These are phyloP conservation scores for Xylariaceae sp. DNA, from an alignment of 2,329 filamentous ascomycete species.

Conservation along the genomic window DNA sequence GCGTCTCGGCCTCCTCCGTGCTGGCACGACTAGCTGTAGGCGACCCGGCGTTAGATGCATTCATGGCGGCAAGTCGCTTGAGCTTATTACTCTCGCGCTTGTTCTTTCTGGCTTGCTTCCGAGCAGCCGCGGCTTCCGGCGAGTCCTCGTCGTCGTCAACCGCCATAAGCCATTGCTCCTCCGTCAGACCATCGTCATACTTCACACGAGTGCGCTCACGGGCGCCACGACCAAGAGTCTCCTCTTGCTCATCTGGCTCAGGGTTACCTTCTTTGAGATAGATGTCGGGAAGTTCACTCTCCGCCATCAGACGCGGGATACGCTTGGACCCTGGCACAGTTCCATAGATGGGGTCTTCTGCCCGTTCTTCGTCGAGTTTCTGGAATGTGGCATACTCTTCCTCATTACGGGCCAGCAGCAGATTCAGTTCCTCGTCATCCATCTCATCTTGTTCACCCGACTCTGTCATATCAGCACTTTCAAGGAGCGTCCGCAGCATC, in stretches of 20 bases:
- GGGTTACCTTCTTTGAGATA: slow-evolving; percentile 85
- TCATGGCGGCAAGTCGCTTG: slow-evolving; percentile 44
- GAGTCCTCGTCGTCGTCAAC: slow-evolving; percentile 95
- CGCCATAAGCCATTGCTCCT: slow-evolving; percentile 98
- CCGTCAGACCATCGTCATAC: slow-evolving; percentile 95
- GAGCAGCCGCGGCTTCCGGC: slow-evolving; percentile 85
- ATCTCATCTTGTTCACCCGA: slow-evolving; percentile 83
- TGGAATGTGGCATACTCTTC: slow-evolving; percentile 75
- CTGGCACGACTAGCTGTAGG: slow-evolving; percentile 75
- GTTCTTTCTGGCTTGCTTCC: slow-evolving; percentile 81
- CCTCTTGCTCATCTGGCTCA: slow-evolving; percentile 71
- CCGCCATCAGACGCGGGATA: slow-evolving; percentile 74
- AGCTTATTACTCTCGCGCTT: slow-evolving; percentile 72
- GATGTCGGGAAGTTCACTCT: slow-evolving; percentile 87
- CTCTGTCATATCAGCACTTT: slow-evolving; percentile 69
- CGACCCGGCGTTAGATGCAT: slow-evolving; percentile 56
- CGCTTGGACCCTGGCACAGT: slow-evolving; percentile 55
- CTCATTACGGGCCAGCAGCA: slow-evolving; percentile 86
- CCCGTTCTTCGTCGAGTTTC: slow-evolving; percentile 72
- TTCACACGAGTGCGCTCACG: slow-evolving; percentile 90
- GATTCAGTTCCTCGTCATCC: slow-evolving; percentile 95
- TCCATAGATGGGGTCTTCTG: slow-evolving; percentile 65
- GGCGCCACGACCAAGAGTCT: slow-evolving; percentile 78
- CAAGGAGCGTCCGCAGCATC: slow-evolving; percentile 87
- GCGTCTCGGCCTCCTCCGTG: slow-evolving; percentile 72